Evolutionary conservation across 805 yeast genomes (phyloP), one percentile per base, ranked within the genome.

Genomic region (Schizosaccharomyces japonicus): DNA sequence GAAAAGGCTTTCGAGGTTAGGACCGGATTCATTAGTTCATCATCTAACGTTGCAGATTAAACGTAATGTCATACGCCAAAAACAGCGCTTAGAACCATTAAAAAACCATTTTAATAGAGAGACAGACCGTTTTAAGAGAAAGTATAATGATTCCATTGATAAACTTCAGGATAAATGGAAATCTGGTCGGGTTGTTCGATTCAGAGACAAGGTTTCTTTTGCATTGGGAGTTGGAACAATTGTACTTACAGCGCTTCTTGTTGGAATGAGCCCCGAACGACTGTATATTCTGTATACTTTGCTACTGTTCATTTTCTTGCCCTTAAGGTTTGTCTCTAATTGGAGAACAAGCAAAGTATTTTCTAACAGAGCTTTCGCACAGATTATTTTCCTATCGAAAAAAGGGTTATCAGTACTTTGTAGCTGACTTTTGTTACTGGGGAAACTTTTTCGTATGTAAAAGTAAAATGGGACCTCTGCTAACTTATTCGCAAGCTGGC

Each of bases 381-480:
- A 42, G 46, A 13, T 42, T 23, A 7, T 28, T 21, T 62, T 74
- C 90, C 1, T 87, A 81, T 63, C 79, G 76, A 64, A 80, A 80
- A 60, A 70, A 67, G 47, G 72, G 81, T 6, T 82, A 70, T 63
- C 94, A 85, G 51, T 87, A 80, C 60, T 87, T 76, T 59, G 65
- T 90, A 57, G 95, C 94, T 0, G 96, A 87, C 61, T 67, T 87
- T 53, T 87, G 98, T 62, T 87, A 87, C 61, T 90, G 78, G 59
- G 95, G 80, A 42, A 90, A 87, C 57, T 54, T 73, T 10, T 62
- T 87, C 50, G 39, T 45, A 29, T 6, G 27, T 11, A 19, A 3
- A 36, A 36, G 19, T 8, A n/a, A 3, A 3, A 3, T 15, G 13
- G 21, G 13, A 25, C n/a, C 2, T 44, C 19, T 13, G 6, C 31